Conservation (phyloP, 345 rosid genomes). For the Camelina hispida region DNA sequence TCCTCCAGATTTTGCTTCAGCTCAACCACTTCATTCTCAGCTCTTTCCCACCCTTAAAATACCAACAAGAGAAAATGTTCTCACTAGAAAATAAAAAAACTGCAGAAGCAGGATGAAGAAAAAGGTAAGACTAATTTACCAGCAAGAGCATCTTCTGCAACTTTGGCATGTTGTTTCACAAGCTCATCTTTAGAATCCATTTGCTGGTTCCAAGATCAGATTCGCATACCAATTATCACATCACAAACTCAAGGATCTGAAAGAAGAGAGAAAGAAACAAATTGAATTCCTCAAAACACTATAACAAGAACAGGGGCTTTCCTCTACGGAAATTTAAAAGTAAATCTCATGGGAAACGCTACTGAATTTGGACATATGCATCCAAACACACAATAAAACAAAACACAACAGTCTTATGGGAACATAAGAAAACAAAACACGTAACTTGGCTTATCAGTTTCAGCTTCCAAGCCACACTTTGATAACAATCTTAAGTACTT, state of each 20-base stretch:
- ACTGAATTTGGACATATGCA: background rate
- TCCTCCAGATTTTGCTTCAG: constrained; percentile 69
- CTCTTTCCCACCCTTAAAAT: constrained; percentile 81
- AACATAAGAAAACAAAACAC: background rate
- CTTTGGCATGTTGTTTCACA: constrained; percentile 85
- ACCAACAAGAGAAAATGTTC: background rate
- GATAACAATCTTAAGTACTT: background rate
- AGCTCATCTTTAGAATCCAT: constrained; percentile 93
- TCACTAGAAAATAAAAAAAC: background rate
- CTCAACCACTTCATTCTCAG: constrained; percentile 68
- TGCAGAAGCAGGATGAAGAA: constrained; percentile 1
- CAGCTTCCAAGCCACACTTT: constrained; percentile 1
- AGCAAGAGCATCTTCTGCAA: constrained; percentile 95
- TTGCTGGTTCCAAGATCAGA: constrained; percentile 15
- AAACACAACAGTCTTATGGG: background rate
- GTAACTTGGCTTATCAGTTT: constrained; percentile 20
- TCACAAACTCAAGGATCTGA: constrained; percentile 49
- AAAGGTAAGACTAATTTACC: constrained; percentile 49
- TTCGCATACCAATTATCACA: constrained; percentile 35
- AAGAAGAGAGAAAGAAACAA: constrained; percentile 37
- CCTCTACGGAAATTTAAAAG: background rate
- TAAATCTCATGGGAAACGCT: background rate
- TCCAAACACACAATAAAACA: background rate
- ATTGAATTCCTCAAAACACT: constrained; percentile 9
- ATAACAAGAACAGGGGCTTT: background rate